Percentiles rank a stretch among this genome's conserved stretches.
Conservation (phyloP, 768 basidiomycete genomes). For the Lentinula detonsa region DNA sequence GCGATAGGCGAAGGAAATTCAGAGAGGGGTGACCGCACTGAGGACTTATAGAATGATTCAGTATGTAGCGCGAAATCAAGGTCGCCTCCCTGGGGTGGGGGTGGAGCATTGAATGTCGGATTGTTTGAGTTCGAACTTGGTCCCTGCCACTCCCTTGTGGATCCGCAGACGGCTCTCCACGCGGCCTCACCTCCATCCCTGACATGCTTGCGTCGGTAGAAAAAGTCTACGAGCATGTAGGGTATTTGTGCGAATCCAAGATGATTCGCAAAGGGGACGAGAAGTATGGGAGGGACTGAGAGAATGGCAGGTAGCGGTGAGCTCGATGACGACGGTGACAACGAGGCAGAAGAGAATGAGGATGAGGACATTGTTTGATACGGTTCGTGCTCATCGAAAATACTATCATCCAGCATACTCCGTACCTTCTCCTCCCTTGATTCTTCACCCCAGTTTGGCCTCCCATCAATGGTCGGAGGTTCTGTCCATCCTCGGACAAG, state of each 20-base stretch:
- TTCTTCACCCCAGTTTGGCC: conserved; percentile 40
- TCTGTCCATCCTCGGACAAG: conserved; percentile 81
- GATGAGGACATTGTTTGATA: conserved; percentile 6
- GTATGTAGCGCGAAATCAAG: conserved; percentile 66
- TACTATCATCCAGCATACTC: conserved; percentile 63
- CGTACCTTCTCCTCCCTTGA: conserved; percentile 72
- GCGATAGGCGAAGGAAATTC: background rate
- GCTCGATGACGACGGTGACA: conserved; percentile 26
- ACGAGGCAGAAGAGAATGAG: conserved; percentile 7
- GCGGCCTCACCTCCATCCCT: conserved; percentile 76
- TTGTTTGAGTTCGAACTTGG: conserved; percentile 15
- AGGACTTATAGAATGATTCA: conserved; percentile 68
- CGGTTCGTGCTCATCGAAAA: conserved; percentile 65
- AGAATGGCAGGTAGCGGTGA: conserved; percentile 55
- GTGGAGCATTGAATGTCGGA: conserved; percentile 8
- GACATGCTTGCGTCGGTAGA: conserved; percentile 84
- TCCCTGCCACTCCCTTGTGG: conserved; percentile 55
- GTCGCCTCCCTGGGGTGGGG: conserved; percentile 37
- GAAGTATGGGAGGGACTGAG: conserved; percentile 70
- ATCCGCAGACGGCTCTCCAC: conserved; percentile 59
- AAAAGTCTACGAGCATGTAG: conserved; percentile 87
- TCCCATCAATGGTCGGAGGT: conserved; percentile 7
- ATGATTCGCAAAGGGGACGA: conserved; percentile 69
- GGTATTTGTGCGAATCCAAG: conserved; percentile 84
- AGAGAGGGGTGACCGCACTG: conserved; percentile 14